Percentiles rank a stretch among this genome's conserved stretches.
phyloP scores from a whole-genome alignment of 805 yeast species.

The Myxozyma nipponensis region DNA sequence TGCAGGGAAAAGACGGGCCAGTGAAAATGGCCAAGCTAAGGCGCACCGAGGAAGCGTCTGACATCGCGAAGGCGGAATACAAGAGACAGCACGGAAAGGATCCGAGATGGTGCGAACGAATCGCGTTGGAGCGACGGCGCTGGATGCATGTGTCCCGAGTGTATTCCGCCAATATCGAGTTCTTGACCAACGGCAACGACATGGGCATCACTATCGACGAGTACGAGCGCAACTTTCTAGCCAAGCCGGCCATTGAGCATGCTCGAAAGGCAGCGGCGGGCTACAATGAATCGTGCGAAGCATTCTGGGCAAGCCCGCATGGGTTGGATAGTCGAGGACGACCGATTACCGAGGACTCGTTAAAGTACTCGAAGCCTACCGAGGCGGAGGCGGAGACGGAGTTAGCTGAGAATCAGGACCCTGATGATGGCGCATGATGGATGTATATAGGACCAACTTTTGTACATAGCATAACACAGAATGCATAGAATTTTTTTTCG shows the following conservation, averaged over 20 bases:
- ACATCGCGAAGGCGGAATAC: background rate
- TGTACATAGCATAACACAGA: no score
- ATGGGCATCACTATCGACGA: background rate
- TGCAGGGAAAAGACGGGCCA: background rate
- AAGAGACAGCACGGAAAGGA: background rate
- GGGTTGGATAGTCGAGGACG: no score
- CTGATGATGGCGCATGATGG: no score
- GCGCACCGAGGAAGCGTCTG: conserved; percentile 1
- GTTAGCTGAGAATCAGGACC: no score
- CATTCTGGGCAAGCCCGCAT: background rate
- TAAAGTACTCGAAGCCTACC: no score
- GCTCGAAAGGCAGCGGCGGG: background rate
- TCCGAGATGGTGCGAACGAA: background rate
- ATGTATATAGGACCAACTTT: no score
- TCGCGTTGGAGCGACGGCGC: background rate
- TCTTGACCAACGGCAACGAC: background rate
- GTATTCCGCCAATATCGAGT: background rate
- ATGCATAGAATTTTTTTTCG: no score
- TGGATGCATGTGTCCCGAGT: background rate
- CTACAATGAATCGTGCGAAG: background rate
- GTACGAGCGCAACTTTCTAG: background rate
- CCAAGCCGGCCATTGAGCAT: background rate
- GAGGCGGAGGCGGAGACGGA: no score
- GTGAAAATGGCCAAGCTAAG: background rate
- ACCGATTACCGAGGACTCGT: no score